A percentile compares a stretch with the other conserved stretches of the same genome.
These are phyloP conservation scores for Carex kokanica DNA, from an alignment of 176 grass and related monocot genomes.

Conservation along the genomic window DNA sequence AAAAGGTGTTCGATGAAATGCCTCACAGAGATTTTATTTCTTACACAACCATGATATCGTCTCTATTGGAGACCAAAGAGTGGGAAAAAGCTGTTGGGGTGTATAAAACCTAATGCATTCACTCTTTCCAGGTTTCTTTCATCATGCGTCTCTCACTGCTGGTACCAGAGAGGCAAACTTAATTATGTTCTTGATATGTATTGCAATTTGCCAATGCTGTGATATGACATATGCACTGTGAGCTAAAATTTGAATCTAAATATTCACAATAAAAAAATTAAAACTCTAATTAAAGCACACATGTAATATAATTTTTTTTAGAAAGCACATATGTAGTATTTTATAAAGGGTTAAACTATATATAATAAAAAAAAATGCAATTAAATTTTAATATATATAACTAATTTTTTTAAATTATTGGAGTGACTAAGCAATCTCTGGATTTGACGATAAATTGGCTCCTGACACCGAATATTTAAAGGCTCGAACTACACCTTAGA, in stretches of 20 bases:
- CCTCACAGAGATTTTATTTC: slow-evolving; percentile 44
- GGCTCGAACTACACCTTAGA: too few species aligned
- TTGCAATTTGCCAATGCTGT: slow-evolving; percentile 45
- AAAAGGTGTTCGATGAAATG: slow-evolving; percentile 52
- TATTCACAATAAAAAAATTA: too few species aligned
- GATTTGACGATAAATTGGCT: too few species aligned
- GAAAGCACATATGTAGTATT: too few species aligned
- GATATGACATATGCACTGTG: slow-evolving; percentile 30
- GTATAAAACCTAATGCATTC: slow-evolving; percentile 46
- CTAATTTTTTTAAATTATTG: too few species aligned
- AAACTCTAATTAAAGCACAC: too few species aligned
- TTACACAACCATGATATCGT: slow-evolving; percentile 66
- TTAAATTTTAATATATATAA: too few species aligned
- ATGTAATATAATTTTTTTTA: too few species aligned
- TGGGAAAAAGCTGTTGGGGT: slow-evolving; percentile 37
- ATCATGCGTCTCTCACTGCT: slow-evolving; percentile 32
- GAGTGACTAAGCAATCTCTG: too few species aligned
- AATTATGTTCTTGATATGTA: slow-evolving; percentile 72
- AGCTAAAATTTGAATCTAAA: background rate
- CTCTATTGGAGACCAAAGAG: slow-evolving; percentile 38
- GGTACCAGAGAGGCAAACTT: slow-evolving; percentile 33
- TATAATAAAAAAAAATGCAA: too few species aligned
- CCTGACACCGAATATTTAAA: too few species aligned
- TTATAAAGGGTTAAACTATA: too few species aligned
- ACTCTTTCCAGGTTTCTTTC: slow-evolving; percentile 49